Conservation (phyloP, 331 rosid genomes). For the Malus hybrid region DNA sequence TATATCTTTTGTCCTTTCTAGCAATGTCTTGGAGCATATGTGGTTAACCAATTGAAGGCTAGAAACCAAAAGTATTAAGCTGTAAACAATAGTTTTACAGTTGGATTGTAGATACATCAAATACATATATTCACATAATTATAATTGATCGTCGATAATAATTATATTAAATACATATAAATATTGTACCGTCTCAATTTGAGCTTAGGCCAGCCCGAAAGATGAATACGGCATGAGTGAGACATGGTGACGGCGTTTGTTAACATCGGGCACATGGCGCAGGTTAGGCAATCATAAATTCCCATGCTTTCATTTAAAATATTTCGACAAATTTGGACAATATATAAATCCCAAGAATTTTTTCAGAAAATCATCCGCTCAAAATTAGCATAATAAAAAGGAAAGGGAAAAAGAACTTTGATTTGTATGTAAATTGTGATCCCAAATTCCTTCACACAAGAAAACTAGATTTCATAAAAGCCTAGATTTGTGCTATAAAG, state of each 20-base stretch:
- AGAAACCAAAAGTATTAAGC: background rate
- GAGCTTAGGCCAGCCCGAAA: conserved; percentile 6
- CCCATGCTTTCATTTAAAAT: background rate
- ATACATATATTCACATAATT: no score
- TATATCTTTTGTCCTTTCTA: no score
- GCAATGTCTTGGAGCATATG: no score
- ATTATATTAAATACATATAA: background rate
- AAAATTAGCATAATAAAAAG: conserved; percentile 13
- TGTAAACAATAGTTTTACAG: no score
- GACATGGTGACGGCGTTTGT: background rate
- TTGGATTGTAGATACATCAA: background rate
- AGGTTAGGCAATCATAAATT: conserved; percentile 13
- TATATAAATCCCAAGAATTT: conserved; percentile 18
- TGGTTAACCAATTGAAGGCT: background rate
- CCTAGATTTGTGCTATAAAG: conserved; percentile 19
- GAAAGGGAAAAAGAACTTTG: background rate
- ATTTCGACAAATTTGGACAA: background rate
- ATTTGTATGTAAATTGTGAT: conserved; percentile 20
- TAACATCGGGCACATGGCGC: conserved; percentile 18
- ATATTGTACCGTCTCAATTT: background rate
- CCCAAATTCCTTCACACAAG: conserved; percentile 37
- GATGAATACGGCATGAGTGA: background rate
- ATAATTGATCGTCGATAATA: no score
- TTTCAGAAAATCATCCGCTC: conserved; percentile 18
- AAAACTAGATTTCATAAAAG: conserved; percentile 16